Evolutionary conservation across 139 green algal species (phyloP).

Genomic region (Chlamydomonas schloesseri): DNA sequence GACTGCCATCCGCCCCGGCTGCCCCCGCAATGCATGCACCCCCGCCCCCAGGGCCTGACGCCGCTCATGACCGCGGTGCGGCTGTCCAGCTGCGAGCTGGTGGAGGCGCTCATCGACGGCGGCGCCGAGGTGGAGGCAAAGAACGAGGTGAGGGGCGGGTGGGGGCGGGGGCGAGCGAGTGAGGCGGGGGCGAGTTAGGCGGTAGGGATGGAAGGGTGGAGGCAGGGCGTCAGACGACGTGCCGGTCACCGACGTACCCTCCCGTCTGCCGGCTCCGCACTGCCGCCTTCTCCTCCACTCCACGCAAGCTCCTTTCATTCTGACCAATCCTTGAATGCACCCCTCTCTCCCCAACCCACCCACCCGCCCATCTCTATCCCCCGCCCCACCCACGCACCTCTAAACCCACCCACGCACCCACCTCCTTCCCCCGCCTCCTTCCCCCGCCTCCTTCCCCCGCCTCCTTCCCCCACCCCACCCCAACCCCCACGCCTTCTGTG

Average conservation of each 20-base stretch:
- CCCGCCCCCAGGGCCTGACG: conserved; percentile 1
- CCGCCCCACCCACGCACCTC: not conserved
- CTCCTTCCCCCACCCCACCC: not conserved
- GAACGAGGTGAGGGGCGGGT: conserved; percentile 12
- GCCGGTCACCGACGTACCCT: too few species aligned
- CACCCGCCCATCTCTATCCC: not conserved
- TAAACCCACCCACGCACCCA: too few species aligned
- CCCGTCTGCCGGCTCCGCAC: too few species aligned
- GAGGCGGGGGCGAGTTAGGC: not conserved
- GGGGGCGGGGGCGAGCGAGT: not conserved
- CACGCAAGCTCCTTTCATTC: too few species aligned
- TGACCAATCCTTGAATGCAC: too few species aligned
- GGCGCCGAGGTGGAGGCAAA: not conserved
- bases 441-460: too few species aligned
- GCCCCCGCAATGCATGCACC: too few species aligned
- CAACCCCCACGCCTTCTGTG: too few species aligned
- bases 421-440: not conserved
- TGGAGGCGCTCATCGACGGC: not conserved
- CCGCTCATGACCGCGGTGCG: conserved; percentile 34
- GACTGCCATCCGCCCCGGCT: too few species aligned
- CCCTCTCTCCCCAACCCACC: not conserved
- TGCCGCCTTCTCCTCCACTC: too few species aligned
- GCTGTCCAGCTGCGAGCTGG: not conserved
- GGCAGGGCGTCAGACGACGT: too few species aligned
- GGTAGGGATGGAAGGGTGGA: not conserved